Evolutionary conservation across 2,329 filamentous ascomycete genomes (phyloP).

Genomic region (Arthrocladium fulminans): DNA sequence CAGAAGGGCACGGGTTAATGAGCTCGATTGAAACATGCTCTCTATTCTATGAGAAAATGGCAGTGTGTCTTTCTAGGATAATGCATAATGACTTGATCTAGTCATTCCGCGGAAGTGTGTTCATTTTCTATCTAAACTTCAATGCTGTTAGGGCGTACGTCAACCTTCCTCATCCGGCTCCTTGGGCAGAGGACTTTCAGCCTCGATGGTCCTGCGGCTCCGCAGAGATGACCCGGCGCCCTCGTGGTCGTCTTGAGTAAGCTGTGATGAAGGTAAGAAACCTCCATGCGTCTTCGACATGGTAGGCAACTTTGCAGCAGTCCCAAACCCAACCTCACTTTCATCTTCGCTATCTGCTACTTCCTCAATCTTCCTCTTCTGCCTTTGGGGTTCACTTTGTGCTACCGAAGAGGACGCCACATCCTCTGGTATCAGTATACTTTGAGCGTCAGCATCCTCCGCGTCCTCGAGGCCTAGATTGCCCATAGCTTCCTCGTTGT

Average conservation of each 20-base stretch:
- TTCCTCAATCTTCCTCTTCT: constrained; percentile 36
- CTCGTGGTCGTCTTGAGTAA: not conserved
- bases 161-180: no score
- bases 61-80: no score
- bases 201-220: not conserved
- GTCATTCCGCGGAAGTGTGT: no score
- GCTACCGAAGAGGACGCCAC: constrained; percentile 1
- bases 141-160: no score
- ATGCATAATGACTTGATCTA: no score
- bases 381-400: constrained; percentile 15
- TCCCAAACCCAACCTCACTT: constrained; percentile 20
- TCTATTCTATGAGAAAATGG: no score
- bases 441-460: constrained; percentile 10
- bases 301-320: not conserved
- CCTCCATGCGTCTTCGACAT: not conserved
- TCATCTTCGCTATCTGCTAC: constrained; percentile 39
- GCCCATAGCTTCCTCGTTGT: constrained; percentile 5
- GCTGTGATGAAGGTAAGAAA: constrained; percentile 7
- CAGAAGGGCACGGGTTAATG: no score
- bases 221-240: not conserved
- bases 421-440: constrained; percentile 10
- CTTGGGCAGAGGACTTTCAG: not conserved
- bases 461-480: constrained; percentile 7
- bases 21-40: no score
- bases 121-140: no score